Evolutionary conservation across 495 filamentous ascomycete species (phyloP).

Genomic region (Parathielavia hyrcaniae): DNA sequence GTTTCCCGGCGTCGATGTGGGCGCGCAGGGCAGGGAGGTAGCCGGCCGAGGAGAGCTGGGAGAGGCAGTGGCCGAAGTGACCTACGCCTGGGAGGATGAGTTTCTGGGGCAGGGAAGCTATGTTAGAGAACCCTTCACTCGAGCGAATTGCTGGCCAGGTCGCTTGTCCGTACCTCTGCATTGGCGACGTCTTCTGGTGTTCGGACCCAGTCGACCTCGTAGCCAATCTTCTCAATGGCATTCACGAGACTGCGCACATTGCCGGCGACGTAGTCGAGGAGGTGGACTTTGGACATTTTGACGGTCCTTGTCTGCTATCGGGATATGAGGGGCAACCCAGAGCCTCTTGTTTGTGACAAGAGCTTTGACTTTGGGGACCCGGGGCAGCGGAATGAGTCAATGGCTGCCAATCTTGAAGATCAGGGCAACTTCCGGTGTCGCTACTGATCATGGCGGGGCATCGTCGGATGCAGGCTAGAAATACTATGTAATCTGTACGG

Average conservation of each 20-base stretch:
- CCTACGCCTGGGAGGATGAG: conserved; percentile 94
- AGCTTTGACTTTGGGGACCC: neutral
- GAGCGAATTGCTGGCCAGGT: neutral
- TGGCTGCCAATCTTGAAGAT: conserved; percentile 5
- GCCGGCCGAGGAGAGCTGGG: conserved; percentile 68
- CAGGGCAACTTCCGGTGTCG: conserved; percentile 6
- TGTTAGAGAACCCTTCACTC: conserved; percentile 2
- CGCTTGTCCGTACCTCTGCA: conserved; percentile 60
- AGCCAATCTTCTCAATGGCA: conserved; percentile 91
- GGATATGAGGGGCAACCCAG: neutral
- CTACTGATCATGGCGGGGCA: conserved; percentile 17
- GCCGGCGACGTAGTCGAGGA: conserved; percentile 73
- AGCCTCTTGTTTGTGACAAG: neutral
- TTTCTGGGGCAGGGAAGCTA: conserved; percentile 46
- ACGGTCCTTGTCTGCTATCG: neutral
- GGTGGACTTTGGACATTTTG: conserved; percentile 81
- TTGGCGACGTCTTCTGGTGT: conserved; percentile 73
- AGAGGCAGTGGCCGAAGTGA: conserved; percentile 93
- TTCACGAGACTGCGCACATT: conserved; percentile 95
- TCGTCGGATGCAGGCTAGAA: too few relatives aligned
- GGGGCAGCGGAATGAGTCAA: conserved; percentile 27
- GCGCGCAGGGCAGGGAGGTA: conserved; percentile 71
- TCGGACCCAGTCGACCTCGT: conserved; percentile 86
- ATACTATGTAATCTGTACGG: too few relatives aligned
- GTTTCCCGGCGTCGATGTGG: conserved; percentile 81